Evolutionary conservation across 73 alveolate species (phyloP), one percentile per base, ranked within the genome.

Genomic region (Stentor coeruleus): DNA sequence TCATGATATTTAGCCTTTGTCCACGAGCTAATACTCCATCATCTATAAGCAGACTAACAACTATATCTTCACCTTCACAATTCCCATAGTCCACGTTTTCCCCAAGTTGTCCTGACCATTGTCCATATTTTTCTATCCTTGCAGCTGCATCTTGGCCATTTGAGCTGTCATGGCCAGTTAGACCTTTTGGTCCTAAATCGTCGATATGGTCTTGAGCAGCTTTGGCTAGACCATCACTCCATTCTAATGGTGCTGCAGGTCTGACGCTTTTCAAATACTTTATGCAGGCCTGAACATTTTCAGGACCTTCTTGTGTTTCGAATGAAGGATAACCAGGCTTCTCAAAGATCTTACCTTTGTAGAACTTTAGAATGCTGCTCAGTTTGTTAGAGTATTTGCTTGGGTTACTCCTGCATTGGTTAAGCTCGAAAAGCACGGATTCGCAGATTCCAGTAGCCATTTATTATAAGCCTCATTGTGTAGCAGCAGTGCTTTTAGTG

Each of bases 1-100:
- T 77, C 74, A 87, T 79, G 33, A 87, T 60, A 82, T 87, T 87
- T 14, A 39, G 37, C 60, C 98, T 84, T 74, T 93, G 98, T 3
- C 98, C 98, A 59, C 98, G 88, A 30, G 82, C 91, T 15, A 90
- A 77, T 3, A 93, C 98, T 15, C 98, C 98, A 82, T 92, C 98
- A 82, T 92, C 98, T 3, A 92, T 92, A 36, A 92, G 84, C 60
- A 91, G 84, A 35, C 86, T 77, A 20, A 75, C 40, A 3, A 92
- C 84, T 36, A 87, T 89, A 28, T 90, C 95, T 36, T 72, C 85
- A 11, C 89, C 96, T 60, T 82, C 84, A 3, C 74, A 39, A 41
- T 84, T 58, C 33, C 96, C 96, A 76, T 42, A 90, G 57, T 87
- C 86, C n/a, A 75, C 38, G 2, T 84, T 84, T 73, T 84, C 90